phyloP scores from a whole-genome alignment of 108 stramenopile genomes.

The Nitzschia sp. region DNA sequence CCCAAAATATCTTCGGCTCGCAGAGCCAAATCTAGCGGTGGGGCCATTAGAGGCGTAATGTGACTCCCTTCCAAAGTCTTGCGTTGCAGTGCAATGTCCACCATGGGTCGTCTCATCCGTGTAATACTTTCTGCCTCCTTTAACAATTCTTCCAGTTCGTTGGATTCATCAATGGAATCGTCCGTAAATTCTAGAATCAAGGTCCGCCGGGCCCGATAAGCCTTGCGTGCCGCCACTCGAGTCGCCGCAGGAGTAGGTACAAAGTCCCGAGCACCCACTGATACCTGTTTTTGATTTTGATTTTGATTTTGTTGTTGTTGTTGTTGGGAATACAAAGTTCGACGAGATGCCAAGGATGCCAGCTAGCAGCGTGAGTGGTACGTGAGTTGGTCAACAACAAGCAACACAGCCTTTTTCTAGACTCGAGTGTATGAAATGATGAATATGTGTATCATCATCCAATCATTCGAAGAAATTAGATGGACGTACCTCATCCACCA shows the following conservation, averaged over 20 bases:
- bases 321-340: not conserved
- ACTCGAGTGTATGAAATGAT: too few relatives aligned
- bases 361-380: constrained; percentile 5
- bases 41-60: constrained; percentile 69
- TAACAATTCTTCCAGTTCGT: constrained; percentile 76
- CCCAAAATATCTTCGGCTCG: constrained; percentile 70
- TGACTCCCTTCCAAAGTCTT: constrained; percentile 66
- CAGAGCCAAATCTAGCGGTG: constrained; percentile 59
- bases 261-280: constrained; percentile 86
- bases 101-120: constrained; percentile 91
- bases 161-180: constrained; percentile 89
- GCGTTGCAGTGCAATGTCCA: constrained; percentile 82
- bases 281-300: constrained; percentile 53
- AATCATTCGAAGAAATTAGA: too few relatives aligned
- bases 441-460: too few relatives aligned
- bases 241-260: constrained; percentile 76
- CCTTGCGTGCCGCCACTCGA: constrained; percentile 67
- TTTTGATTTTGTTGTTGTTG: too few relatives aligned
- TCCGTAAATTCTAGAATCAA: constrained; percentile 83
- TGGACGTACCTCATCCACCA: constrained; percentile 75
- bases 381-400: too few relatives aligned
- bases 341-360: not conserved
- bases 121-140: constrained; percentile 83
- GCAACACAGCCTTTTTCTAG: too few relatives aligned
- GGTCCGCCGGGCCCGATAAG: constrained; percentile 88